Evolutionary conservation across 768 basidiomycete species (phyloP), one percentile per base, ranked within the genome.

Genomic region (Macrolepiota fuliginosa): DNA sequence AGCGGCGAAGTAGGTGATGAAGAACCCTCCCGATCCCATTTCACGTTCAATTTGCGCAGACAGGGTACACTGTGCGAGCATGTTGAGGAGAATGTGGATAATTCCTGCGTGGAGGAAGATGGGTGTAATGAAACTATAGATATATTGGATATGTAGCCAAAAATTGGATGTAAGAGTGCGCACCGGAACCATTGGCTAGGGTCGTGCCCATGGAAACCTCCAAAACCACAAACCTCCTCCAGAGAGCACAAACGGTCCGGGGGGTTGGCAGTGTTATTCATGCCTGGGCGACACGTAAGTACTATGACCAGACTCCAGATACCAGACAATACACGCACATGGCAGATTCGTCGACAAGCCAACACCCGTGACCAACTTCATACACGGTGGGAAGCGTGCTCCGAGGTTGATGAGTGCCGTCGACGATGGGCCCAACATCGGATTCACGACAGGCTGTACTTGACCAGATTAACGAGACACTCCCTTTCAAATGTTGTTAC

Each of bases 71-170:
- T 96, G 96, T 13, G 89, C 95, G 29, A 96, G 71, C 88, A 98
- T 90, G 70, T 99, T 99, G 63, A 99, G 70, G 3, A 89, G 65
- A 37, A 96, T 80, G 71, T 99, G 96, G n/a, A 99, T 79, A 61
- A 99, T 80, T n/a, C 96, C 96, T 11, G 94, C 97, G 67, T 98
- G 96, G 4, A 98, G 75, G 70, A 98, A 97, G 54, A 96, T 90
- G 9, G 95, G 83, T 1, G 88, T 87, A 66, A 95, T 89, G 69
- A 96, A 96, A 64, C 92, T 91, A 66, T 51, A 47, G 15, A 66
- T 59, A 11, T 61, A 55, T 49, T 29, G 39, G 39, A 25, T 6
- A 22, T 51, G n/a, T 22, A 24, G 22, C n/a, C 10, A 54, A 36
- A 37, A 17, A 55, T 39, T 27, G 12, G 27, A 35, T 54, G 32